Evolutionary conservation across 768 basidiomycete genomes (phyloP).

Genomic region (Collybia sordida): DNA sequence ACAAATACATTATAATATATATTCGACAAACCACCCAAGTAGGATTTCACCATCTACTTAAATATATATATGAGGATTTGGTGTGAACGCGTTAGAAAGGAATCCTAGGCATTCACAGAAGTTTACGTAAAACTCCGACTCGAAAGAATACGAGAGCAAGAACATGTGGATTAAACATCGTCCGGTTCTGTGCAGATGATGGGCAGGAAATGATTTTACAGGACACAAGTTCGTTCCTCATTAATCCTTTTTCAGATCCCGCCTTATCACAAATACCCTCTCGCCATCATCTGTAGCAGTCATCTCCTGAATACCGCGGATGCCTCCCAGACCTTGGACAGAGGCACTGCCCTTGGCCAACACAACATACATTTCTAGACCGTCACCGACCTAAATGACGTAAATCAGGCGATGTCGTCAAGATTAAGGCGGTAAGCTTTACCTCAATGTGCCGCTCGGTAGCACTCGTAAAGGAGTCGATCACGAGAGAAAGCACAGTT

Average conservation of each 20-base stretch:
- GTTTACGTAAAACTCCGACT: neutral
- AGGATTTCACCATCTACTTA: too few species aligned
- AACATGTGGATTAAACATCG: constrained; percentile 10
- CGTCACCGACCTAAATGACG: constrained; percentile 80
- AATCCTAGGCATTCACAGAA: too few species aligned
- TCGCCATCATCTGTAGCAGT: constrained; percentile 62
- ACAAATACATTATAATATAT: too few species aligned
- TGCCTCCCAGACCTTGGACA: constrained; percentile 53
- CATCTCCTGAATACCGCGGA: constrained; percentile 64
- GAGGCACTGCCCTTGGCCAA: constrained; percentile 64
- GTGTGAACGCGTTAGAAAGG: too few species aligned
- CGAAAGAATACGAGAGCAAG: constrained; percentile 1
- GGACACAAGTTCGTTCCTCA: constrained; percentile 3
- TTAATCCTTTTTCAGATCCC: constrained; percentile 85
- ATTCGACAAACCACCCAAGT: too few species aligned
- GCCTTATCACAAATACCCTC: constrained; percentile 71
- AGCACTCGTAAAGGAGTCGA: constrained; percentile 95
- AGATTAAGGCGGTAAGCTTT: constrained; percentile 19
- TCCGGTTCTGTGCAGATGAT: constrained; percentile 17
- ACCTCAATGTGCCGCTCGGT: constrained; percentile 99
- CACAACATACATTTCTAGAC: constrained; percentile 88
- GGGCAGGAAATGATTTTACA: constrained; percentile 2
- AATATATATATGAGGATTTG: too few species aligned
- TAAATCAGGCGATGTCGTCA: constrained; percentile 11
- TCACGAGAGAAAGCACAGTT: constrained; percentile 82